These are phyloP conservation scores for Lanmaoa pseudosensibilis DNA, from an alignment of 768 basidiomycete genomes.

Conservation along the genomic window DNA sequence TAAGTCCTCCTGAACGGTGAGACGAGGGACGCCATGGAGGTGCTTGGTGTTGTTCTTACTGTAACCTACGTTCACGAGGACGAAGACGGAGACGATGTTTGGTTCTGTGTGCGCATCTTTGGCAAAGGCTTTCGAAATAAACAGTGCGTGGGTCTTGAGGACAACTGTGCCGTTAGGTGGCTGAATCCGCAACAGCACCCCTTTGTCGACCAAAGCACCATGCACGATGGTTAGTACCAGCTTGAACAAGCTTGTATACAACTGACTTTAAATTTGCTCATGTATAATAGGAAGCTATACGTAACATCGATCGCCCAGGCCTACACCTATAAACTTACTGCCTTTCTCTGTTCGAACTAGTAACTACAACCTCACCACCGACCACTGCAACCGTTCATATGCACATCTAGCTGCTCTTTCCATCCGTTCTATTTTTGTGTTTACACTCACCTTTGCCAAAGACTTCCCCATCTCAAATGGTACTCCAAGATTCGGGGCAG, in stretches of 20 bases:
- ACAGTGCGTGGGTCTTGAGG: neutral
- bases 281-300: no score
- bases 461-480: slow-evolving; percentile 39
- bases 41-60: neutral
- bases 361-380: slow-evolving; percentile 19
- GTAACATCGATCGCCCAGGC: no score
- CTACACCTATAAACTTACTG: no score
- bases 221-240: neutral
- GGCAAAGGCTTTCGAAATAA: slow-evolving; percentile 27
- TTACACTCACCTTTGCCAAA: slow-evolving; percentile 23
- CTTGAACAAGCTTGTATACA: no score
- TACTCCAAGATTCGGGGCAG: slow-evolving; percentile 34
- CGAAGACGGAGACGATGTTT: slow-evolving; percentile 23
- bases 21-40: slow-evolving; percentile 29
- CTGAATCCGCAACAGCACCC: no score
- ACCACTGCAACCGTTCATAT: slow-evolving; percentile 26
- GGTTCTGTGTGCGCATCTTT: slow-evolving; percentile 21
- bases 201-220: no score
- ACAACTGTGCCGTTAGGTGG: no score
- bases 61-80: neutral
- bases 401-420: neutral
- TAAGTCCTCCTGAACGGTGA: slow-evolving; percentile 32
- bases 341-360: no score
- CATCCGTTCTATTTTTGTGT: neutral
- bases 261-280: no score